phyloP scores from a whole-genome alignment of 306 rosid species.

The Sesbania bispinosa region DNA sequence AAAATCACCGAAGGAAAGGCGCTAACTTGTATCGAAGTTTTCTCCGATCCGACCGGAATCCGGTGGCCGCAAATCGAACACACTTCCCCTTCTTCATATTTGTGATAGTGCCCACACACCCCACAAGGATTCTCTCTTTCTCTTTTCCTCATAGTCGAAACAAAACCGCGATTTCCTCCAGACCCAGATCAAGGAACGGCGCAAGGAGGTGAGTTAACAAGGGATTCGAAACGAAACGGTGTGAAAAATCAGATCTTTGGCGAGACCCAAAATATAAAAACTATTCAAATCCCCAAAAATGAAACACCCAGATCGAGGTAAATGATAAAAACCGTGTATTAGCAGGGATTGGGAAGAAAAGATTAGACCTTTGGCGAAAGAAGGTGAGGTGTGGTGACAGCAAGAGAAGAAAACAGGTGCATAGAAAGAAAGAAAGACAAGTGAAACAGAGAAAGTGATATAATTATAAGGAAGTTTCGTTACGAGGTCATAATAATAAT shows the following conservation, averaged over 20 bases:
- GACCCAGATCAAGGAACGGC: constrained; percentile 41
- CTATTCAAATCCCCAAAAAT: constrained; percentile 22
- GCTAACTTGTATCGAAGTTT: constrained; percentile 63
- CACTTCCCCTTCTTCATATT: constrained; percentile 94
- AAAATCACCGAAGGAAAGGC: constrained; percentile 90
- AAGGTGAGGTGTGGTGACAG: neutral
- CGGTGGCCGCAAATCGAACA: constrained; percentile 97
- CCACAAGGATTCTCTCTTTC: constrained; percentile 99
- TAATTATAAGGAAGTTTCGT: neutral
- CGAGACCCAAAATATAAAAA: constrained; percentile 33
- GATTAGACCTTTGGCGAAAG: constrained; percentile 16
- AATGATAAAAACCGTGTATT: neutral
- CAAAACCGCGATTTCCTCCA: constrained; percentile 5
- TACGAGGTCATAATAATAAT: neutral
- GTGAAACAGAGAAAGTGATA: neutral
- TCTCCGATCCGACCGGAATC: constrained; percentile 73
- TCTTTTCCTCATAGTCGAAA: constrained; percentile 77
- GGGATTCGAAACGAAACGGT: neutral
- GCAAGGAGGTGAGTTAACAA: neutral
- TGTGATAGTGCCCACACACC: constrained; percentile 97
- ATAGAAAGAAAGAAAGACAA: neutral
- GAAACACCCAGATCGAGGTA: constrained; percentile 35
- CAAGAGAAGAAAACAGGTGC: neutral
- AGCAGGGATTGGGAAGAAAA: neutral
- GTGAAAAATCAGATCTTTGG: constrained; percentile 18